Evolutionary conservation across 176 grass and related monocot genomes (phyloP).

Genomic region (Poa annua): DNA sequence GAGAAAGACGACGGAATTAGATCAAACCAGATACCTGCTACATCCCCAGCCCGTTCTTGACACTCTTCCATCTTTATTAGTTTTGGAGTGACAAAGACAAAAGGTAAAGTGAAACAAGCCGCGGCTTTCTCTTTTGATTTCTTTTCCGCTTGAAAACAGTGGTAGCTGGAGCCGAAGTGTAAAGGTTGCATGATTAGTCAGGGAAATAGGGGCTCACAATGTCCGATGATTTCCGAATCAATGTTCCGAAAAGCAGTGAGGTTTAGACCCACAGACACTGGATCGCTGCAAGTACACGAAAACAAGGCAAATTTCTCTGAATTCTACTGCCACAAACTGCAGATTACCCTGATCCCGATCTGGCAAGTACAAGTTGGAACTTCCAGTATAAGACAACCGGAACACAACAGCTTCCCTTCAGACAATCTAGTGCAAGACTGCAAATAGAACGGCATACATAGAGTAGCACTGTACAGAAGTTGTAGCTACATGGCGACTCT

Average conservation of each 20-base stretch:
- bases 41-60: constrained; percentile 1
- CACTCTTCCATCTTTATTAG: neutral
- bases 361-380: neutral
- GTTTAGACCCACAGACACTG: neutral
- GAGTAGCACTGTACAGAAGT: neutral
- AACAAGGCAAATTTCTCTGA: neutral
- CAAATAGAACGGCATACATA: neutral
- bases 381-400: neutral
- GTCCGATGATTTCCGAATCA: neutral
- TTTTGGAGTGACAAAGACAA: neutral
- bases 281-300: neutral
- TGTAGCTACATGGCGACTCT: neutral
- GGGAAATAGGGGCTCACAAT: neutral
- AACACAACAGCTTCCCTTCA: neutral
- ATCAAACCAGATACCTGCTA: neutral
- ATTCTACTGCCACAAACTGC: neutral
- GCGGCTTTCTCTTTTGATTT: neutral
- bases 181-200: constrained; percentile 26
- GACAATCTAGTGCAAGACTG: neutral
- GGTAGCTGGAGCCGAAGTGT: constrained; percentile 13
- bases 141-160: neutral
- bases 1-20: neutral
- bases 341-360: constrained; percentile 9
- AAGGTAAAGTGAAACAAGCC: neutral
- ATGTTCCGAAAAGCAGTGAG: neutral